Conservation (phyloP, 1,284 basidiomycete genomes). For the Pseudozyma sp. region DNA sequence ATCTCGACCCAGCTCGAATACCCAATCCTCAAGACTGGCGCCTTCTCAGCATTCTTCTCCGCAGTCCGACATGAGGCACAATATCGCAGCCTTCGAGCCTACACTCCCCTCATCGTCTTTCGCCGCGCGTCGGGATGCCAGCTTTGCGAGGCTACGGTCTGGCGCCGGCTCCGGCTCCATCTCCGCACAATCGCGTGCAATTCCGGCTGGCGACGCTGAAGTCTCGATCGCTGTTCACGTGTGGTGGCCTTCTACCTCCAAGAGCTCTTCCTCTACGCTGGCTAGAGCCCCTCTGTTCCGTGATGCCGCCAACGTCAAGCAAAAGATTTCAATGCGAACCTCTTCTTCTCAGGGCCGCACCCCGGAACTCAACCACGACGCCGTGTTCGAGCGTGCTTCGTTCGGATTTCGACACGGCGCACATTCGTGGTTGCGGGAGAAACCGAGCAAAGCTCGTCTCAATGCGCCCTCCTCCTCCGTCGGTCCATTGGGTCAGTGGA, state of each 20-base stretch:
- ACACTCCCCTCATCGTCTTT: slow-evolving; percentile 3
- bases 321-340: slow-evolving; percentile 36
- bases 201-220: slow-evolving; percentile 23
- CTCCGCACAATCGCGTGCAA: slow-evolving; percentile 8
- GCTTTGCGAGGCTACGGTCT: slow-evolving; percentile 28
- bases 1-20: neutral
- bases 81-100: slow-evolving; percentile 9
- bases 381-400: slow-evolving; percentile 33
- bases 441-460: slow-evolving; percentile 44
- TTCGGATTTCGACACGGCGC: slow-evolving; percentile 36
- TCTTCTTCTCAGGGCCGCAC: slow-evolving; percentile 8
- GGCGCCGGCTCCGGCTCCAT: slow-evolving; percentile 32
- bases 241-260: slow-evolving; percentile 37
- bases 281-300: slow-evolving; percentile 43
- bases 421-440: slow-evolving; percentile 45
- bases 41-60: slow-evolving; percentile 1
- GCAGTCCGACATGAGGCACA: slow-evolving; percentile 16
- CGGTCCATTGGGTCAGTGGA: slow-evolving; percentile 45
- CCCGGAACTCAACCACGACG: slow-evolving; percentile 25
- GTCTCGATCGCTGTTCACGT: slow-evolving; percentile 27
- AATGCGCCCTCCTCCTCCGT: slow-evolving; percentile 32
- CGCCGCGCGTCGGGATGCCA: slow-evolving; percentile 8
- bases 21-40: neutral
- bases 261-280: slow-evolving; percentile 30
- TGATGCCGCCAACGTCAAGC: slow-evolving; percentile 46